A percentile compares a stretch with the other conserved stretches of the same genome.
Conservation (phyloP, 331 rosid species). For the Malus hybrid region DNA sequence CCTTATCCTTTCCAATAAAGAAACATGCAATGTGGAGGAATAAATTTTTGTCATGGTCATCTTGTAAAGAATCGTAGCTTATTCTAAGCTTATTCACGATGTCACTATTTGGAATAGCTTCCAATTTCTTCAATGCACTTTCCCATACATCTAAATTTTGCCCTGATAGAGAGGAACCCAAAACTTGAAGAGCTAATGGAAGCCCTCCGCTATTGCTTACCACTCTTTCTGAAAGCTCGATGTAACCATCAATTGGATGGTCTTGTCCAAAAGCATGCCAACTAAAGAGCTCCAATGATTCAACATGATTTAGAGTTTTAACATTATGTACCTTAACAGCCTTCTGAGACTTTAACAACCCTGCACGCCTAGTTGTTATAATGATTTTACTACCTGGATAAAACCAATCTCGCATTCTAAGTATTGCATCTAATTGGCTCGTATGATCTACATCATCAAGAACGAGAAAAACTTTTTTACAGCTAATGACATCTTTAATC, state of each 20-base stretch:
- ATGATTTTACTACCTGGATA: constrained; percentile 3
- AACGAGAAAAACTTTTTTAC: background rate
- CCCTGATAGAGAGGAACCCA: background rate
- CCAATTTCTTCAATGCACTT: background rate
- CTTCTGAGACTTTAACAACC: background rate
- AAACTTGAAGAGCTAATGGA: constrained; percentile 1
- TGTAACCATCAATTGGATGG: background rate
- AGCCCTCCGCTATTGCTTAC: background rate
- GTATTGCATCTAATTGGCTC: background rate
- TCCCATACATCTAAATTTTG: background rate
- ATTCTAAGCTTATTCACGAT: background rate
- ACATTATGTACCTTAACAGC: background rate
- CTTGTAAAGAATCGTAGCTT: background rate
- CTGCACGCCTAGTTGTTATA: background rate
- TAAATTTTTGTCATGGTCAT: background rate
- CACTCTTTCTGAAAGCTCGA: background rate
- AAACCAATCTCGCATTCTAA: background rate
- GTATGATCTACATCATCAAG: constrained; percentile 5
- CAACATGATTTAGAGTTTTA: background rate
- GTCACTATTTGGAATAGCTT: background rate
- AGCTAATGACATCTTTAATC: background rate
- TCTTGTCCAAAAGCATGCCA: background rate
- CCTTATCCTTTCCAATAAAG: background rate
- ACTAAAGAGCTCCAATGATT: constrained; percentile 8
- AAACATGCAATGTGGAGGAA: constrained; percentile 11